A percentile compares a stretch with the other conserved stretches of the same genome.
Conservation (phyloP, 768 basidiomycete genomes). For the Omphalotus guepiniiformis region DNA sequence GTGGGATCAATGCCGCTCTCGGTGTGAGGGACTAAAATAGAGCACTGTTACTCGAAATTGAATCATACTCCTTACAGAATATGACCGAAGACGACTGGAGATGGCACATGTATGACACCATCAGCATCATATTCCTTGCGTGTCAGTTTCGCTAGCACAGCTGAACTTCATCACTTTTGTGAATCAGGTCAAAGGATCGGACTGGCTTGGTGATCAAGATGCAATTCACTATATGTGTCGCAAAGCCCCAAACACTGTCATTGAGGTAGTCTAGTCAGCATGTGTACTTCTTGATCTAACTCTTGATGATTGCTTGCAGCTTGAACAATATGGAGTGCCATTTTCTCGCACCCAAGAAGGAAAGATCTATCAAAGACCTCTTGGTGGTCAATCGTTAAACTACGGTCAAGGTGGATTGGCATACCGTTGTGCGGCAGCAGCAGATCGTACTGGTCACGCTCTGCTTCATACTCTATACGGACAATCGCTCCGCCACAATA, state of each 20-base stretch:
- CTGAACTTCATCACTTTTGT: conserved; percentile 6
- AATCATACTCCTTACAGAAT: conserved; percentile 48
- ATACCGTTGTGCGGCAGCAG: conserved; percentile 97
- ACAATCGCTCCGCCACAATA: conserved; percentile 97
- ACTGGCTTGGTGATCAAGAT: conserved; percentile 99
- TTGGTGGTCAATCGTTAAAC: conserved; percentile 96
- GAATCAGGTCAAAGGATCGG: conserved; percentile 90
- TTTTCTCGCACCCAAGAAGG: conserved; percentile 98
- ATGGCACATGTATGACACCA: conserved; percentile 98
- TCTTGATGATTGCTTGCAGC: conserved; percentile 40
- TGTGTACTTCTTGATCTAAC: neutral
- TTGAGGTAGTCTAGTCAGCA: conserved; percentile 65
- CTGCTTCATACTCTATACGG: conserved; percentile 98
- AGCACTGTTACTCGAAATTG: neutral
- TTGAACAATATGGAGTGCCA: conserved; percentile 97
- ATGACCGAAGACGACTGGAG: conserved; percentile 99
- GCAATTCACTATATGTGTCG: conserved; percentile 99
- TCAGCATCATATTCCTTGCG: conserved; percentile 31
- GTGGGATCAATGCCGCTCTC: conserved; percentile 97
- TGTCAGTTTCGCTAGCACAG: conserved; percentile 6
- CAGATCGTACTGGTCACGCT: conserved; percentile 98
- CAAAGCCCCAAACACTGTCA: conserved; percentile 90
- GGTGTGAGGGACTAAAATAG: conserved; percentile 75
- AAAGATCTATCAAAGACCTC: conserved; percentile 99
- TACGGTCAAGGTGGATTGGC: conserved; percentile 98